Evolutionary conservation across 208 protist species (phyloP).

Genomic region (Strigomonas oncopelti): DNA sequence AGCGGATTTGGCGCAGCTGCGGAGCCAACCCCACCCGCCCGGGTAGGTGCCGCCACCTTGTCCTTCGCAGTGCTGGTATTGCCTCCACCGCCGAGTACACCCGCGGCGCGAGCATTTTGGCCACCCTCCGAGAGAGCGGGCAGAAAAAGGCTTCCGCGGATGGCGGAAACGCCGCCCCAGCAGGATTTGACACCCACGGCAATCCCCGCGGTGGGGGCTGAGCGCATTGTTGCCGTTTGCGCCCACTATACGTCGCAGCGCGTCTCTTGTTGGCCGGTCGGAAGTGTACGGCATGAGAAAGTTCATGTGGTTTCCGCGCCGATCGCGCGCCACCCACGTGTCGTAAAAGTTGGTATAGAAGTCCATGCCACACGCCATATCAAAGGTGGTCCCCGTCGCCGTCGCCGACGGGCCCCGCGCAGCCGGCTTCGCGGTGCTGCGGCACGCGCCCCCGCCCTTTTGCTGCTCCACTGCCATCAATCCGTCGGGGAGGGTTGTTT

Average conservation of each 20-base stretch:
- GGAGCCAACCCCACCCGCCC: no score
- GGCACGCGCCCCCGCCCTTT: background rate
- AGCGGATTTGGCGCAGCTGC: no score
- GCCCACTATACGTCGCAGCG: background rate
- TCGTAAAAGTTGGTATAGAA: conserved; percentile 80
- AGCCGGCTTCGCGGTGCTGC: background rate
- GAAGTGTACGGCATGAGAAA: conserved; percentile 40
- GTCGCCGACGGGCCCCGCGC: no score
- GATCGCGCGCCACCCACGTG: conserved; percentile 59
- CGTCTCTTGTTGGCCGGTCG: background rate
- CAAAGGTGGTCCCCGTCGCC: conserved; percentile 56
- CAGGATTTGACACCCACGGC: conserved; percentile 72
- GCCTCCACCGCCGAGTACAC: no score
- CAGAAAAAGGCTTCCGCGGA: conserved; percentile 60
- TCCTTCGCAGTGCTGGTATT: no score
- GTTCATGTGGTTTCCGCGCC: conserved; percentile 30
- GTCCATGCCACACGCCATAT: conserved; percentile 86
- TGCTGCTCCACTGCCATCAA: background rate
- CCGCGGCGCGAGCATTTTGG: no score
- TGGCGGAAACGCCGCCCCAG: conserved; percentile 73
- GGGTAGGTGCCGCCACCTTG: no score
- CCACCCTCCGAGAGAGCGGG: no score
- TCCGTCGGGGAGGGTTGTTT: background rate
- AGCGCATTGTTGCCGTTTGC: background rate
- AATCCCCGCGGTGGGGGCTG: background rate